phyloP scores from a whole-genome alignment of 345 rosid species.

The Linum tenue region DNA sequence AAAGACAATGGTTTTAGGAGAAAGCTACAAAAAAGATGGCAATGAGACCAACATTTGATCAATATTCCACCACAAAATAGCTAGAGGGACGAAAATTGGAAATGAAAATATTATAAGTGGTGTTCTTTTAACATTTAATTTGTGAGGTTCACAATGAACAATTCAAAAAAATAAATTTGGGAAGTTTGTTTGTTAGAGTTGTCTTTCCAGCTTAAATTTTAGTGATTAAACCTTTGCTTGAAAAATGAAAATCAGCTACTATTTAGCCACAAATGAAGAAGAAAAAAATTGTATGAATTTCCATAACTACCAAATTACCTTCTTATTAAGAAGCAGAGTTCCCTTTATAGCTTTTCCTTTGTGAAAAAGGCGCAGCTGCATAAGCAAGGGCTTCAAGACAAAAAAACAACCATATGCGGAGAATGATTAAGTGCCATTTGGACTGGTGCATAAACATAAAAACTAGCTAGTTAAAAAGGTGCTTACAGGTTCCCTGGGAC shows the following conservation, averaged over 20 bases:
- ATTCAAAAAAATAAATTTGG: too few species aligned
- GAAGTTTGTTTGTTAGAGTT: too few species aligned
- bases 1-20: conserved; percentile 35
- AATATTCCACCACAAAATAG: neutral
- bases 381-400: conserved; percentile 48
- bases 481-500: conserved; percentile 29
- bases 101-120: neutral
- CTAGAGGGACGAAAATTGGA: neutral
- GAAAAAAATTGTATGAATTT: neutral
- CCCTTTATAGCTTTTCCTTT: conserved; percentile 72
- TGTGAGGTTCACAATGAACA: too few species aligned
- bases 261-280: too few species aligned
- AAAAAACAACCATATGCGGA: conserved; percentile 1
- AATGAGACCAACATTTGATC: neutral
- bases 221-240: too few species aligned
- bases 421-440: neutral
- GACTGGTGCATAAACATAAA: neutral
- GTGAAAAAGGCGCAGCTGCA: conserved; percentile 67
- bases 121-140: too few species aligned
- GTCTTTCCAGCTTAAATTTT: too few species aligned
- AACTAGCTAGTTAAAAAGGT: neutral
- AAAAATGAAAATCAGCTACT: too few species aligned
- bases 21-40: conserved; percentile 32
- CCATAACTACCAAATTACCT: conserved; percentile 27
- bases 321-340: conserved; percentile 57